Conservation (phyloP, 371 early-diverging fungal species). For the Capillidium heterosporum region DNA sequence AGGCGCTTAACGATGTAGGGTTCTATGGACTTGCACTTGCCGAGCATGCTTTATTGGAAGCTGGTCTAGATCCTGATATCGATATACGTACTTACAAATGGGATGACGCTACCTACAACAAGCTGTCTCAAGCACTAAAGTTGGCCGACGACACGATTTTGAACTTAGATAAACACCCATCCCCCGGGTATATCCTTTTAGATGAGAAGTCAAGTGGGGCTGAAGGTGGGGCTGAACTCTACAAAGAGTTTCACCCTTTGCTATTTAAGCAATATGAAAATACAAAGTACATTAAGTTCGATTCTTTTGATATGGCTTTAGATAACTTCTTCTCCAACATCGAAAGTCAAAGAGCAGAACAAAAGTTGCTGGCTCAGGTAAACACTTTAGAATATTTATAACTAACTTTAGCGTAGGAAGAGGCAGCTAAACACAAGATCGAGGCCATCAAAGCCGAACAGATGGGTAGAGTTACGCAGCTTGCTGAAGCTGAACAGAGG, state of each 20-base stretch:
- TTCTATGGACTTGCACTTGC: constrained; percentile 78
- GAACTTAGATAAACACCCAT: constrained; percentile 19
- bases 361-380: constrained; percentile 40
- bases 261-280: constrained; percentile 47
- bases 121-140: constrained; percentile 21
- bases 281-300: constrained; percentile 29
- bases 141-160: constrained; percentile 36
- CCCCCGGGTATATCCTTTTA: constrained; percentile 35
- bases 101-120: constrained; percentile 15
- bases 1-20: constrained; percentile 36
- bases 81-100: constrained; percentile 20
- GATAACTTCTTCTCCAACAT: constrained; percentile 84
- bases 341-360: constrained; percentile 66
- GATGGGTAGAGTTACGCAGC: constrained; percentile 45
- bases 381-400: background rate
- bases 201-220: background rate
- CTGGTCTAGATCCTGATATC: constrained; percentile 44
- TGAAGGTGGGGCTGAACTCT: constrained; percentile 16
- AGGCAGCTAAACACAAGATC: constrained; percentile 62
- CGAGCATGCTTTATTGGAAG: constrained; percentile 62
- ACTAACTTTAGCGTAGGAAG: constrained; percentile 22
- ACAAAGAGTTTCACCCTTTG: constrained; percentile 81
- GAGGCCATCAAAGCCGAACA: constrained; percentile 66
- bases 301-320: constrained; percentile 64
- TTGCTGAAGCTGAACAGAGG: constrained; percentile 42